These are phyloP conservation scores for Boletus rufocinnamomeus DNA, from an alignment of 768 basidiomycete genomes.

Conservation along the genomic window DNA sequence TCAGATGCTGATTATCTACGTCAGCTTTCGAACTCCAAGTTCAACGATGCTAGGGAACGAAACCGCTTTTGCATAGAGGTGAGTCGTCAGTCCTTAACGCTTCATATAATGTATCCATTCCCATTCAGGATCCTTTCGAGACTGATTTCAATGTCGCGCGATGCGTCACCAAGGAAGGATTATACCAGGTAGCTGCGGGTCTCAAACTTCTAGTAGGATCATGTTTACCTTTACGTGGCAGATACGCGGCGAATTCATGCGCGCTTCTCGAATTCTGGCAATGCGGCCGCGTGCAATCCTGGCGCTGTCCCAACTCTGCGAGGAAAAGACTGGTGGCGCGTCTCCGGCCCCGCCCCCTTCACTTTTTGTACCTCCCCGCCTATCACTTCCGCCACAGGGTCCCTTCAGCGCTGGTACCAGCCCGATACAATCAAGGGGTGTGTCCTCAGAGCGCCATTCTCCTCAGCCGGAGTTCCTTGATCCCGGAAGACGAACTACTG, in stretches of 20 bases:
- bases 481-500: constrained; percentile 36
- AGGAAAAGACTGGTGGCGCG: constrained; percentile 68
- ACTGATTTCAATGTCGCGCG: constrained; percentile 94
- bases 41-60: constrained; percentile 76
- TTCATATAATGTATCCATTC: constrained; percentile 3
- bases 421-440: constrained; percentile 52
- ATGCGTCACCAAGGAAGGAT: constrained; percentile 94
- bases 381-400: constrained; percentile 62
- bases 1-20: constrained; percentile 10
- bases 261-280: constrained; percentile 83
- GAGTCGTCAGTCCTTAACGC: constrained; percentile 16
- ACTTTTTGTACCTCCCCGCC: constrained; percentile 46
- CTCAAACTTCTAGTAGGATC: not conserved
- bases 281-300: constrained; percentile 76
- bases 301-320: constrained; percentile 87
- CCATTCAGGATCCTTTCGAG: constrained; percentile 88
- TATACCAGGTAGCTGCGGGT: constrained; percentile 70
- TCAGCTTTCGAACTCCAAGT: constrained; percentile 54
- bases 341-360: constrained; percentile 43
- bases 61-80: constrained; percentile 98
- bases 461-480: constrained; percentile 53
- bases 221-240: constrained; percentile 35
- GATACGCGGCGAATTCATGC: constrained; percentile 99
- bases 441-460: constrained; percentile 49
- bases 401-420: constrained; percentile 69